Base-by-base conservation (phyloP, 1,284 basidiomycete species). In the Rhizoctonia solani region DNA sequence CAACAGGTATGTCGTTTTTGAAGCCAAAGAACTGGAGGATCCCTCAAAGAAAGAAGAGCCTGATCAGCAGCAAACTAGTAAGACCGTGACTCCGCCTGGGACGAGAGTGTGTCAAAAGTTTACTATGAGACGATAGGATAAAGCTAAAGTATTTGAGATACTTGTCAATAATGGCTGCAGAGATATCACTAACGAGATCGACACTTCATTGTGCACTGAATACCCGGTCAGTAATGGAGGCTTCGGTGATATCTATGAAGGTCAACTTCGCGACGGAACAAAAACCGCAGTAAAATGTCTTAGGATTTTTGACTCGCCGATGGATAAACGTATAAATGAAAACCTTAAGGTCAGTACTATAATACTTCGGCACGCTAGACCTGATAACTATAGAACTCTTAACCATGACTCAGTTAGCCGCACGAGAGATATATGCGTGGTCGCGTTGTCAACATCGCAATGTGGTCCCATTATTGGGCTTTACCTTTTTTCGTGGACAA, bases 231-330 rank as follows among this genome's bases (percentile, higher is more conserved):
- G 14, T 21, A 21, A n/a, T 13, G 55, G 55, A 5, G 55, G 55
- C 4, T 16, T 58, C 14, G 55, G 55, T 3, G 11, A 3, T n/a
- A 27, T 58, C 3, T 47, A 58, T 32, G 14, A 2, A 13, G 55
- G 55, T 9, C 32, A 11, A 9, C 19, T 58, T n/a, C 4, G 4
- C 3, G 55, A 58, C 21, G 55, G 55, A 8, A 46, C 42, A 13
- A 19, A 58, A 19, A 44, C 47, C 32, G 55, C 55, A 5, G 47
- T 58, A n/a, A 58, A 58, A 25, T 58, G 54, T 44, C 3, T 37
- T 2, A 58, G 54, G 25, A 4, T 39, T 8, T 39, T 8, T 39
- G 16, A 8, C 9, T 39, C 37, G 37, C 16, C 37, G 9, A 8
- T 16, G 37, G 16, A 39, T 39, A 39, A 39, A 8, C 16, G 8